phyloP scores from a whole-genome alignment of 768 basidiomycete genomes.

The Termitomyces titanicus region DNA sequence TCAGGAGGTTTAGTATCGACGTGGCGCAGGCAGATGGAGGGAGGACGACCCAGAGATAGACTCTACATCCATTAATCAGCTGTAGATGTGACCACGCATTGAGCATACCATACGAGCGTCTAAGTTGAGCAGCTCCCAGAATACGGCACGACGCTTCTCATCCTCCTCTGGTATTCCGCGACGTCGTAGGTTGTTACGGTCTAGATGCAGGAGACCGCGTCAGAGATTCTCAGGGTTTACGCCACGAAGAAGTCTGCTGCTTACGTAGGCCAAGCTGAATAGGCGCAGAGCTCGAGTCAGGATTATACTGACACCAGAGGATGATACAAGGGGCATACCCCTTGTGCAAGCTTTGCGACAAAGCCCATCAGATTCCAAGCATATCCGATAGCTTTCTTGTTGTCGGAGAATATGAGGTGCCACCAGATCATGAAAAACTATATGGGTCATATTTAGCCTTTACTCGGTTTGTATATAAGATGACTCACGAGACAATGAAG shows the following conservation, averaged over 20 bases:
- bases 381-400: slow-evolving; percentile 68
- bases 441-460: slow-evolving; percentile 4
- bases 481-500: slow-evolving; percentile 58
- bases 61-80: slow-evolving; percentile 37
- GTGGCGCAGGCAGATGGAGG: slow-evolving; percentile 61
- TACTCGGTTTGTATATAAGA: neutral
- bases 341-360: slow-evolving; percentile 68
- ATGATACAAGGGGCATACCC: slow-evolving; percentile 39
- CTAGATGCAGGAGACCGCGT: slow-evolving; percentile 29
- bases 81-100: neutral
- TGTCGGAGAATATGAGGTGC: slow-evolving; percentile 69
- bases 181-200: slow-evolving; percentile 61
- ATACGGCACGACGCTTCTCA: slow-evolving; percentile 63
- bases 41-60: slow-evolving; percentile 67
- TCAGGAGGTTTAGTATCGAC: slow-evolving; percentile 59
- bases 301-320: slow-evolving; percentile 6
- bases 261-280: slow-evolving; percentile 64
- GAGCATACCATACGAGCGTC: slow-evolving; percentile 59
- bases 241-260: slow-evolving; percentile 21
- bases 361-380: slow-evolving; percentile 79
- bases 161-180: slow-evolving; percentile 71
- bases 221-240: neutral
- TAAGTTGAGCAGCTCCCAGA: slow-evolving; percentile 73
- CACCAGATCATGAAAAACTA: slow-evolving; percentile 73
- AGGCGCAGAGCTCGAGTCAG: slow-evolving; percentile 7